Percentiles rank a stretch among this genome's conserved stretches.
These are phyloP conservation scores for Ceratobasidium sp. DNA, from an alignment of 1,284 basidiomycete species.

Conservation along the genomic window DNA sequence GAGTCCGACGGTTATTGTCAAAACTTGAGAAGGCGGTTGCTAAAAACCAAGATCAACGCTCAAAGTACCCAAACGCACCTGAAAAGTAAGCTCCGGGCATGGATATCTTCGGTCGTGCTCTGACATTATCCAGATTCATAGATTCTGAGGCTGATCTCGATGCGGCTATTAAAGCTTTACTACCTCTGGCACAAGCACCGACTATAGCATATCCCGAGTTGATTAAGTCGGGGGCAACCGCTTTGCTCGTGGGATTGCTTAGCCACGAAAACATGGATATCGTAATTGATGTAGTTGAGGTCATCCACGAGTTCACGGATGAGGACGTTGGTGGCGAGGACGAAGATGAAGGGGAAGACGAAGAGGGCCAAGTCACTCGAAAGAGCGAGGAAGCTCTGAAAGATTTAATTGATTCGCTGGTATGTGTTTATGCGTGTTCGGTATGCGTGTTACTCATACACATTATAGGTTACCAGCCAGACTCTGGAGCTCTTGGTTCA, in stretches of 20 bases:
- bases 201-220: slow-evolving; percentile 87
- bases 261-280: slow-evolving; percentile 94
- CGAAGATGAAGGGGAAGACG: slow-evolving; percentile 70
- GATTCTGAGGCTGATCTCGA: slow-evolving; percentile 97
- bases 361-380: slow-evolving; percentile 51
- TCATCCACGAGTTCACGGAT: slow-evolving; percentile 92
- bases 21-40: slow-evolving; percentile 86
- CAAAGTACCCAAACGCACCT: slow-evolving; percentile 88
- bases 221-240: slow-evolving; percentile 72
- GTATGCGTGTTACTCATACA: background rate
- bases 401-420: slow-evolving; percentile 73
- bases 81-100: slow-evolving; percentile 66
- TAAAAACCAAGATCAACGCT: slow-evolving; percentile 93
- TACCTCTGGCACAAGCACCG: slow-evolving; percentile 88
- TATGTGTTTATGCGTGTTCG: slow-evolving; percentile 52
- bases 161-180: slow-evolving; percentile 78
- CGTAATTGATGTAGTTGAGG: slow-evolving; percentile 86
- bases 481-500: slow-evolving; percentile 88
- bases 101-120: background rate
- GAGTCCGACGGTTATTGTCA: slow-evolving; percentile 75
- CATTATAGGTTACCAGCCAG: slow-evolving; percentile 72
- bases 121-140: slow-evolving; percentile 75
- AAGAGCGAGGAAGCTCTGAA: slow-evolving; percentile 73
- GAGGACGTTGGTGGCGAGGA: slow-evolving; percentile 87
- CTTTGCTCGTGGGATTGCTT: slow-evolving; percentile 79